A percentile compares a stretch with the other conserved stretches of the same genome.
Conservation (phyloP, 2,329 filamentous ascomycete species). For the Gyromitra esculenta region DNA sequence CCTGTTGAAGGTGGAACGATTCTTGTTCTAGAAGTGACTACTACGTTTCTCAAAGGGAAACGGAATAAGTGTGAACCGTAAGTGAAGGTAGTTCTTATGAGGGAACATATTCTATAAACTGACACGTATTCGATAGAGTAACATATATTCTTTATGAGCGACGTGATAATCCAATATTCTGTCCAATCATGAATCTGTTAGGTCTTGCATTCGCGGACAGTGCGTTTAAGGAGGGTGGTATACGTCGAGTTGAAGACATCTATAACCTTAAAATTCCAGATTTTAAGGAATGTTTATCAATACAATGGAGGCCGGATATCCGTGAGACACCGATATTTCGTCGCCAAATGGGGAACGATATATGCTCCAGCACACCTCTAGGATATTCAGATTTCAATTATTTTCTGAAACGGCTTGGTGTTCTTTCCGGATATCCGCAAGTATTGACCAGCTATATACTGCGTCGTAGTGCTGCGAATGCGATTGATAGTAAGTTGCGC, state of each 20-base stretch:
- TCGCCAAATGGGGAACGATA: background rate
- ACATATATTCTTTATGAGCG: too few species aligned
- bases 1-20: too few species aligned
- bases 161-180: too few species aligned
- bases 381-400: background rate
- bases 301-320: slow-evolving; percentile 16
- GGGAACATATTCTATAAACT: too few species aligned
- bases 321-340: slow-evolving; percentile 12
- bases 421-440: background rate
- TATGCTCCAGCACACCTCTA: background rate
- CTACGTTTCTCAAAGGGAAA: too few species aligned
- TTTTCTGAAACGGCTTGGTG: background rate
- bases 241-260: slow-evolving; percentile 17
- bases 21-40: too few species aligned
- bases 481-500: background rate
- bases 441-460: background rate
- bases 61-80: too few species aligned
- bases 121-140: too few species aligned
- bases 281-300: slow-evolving; percentile 12
- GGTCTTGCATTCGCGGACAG: slow-evolving; percentile 16
- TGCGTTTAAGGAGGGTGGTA: slow-evolving; percentile 18
- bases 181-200: slow-evolving; percentile 22
- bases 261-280: slow-evolving; percentile 18
- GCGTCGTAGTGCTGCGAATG: slow-evolving; percentile 1
- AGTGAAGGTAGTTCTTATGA: too few species aligned